Conservation (phyloP, 1,139 yeast genomes). For the Zhuliangozyma parablackwelliae region DNA sequence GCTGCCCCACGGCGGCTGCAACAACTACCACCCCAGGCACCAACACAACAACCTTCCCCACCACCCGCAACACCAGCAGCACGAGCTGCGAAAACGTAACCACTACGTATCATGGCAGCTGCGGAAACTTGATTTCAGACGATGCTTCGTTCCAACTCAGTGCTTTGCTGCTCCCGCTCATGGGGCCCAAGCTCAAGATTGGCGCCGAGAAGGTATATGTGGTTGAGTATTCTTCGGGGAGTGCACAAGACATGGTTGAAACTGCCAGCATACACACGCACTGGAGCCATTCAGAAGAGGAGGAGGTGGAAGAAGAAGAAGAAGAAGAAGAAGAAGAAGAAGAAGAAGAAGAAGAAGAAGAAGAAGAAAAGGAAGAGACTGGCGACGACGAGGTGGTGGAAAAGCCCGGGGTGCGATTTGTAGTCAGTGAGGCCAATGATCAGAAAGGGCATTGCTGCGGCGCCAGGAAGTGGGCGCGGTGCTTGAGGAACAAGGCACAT, state of each 20-base stretch:
- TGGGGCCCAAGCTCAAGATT: not conserved
- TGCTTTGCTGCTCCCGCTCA: no score
- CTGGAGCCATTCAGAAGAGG: no score
- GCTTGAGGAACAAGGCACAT: no score
- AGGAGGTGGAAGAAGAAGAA: not conserved
- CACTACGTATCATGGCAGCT: no score
- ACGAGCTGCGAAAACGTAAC: no score
- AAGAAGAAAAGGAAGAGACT: not conserved
- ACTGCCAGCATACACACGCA: not conserved
- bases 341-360: not conserved
- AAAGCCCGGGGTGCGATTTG: not conserved
- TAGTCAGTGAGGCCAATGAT: not conserved
- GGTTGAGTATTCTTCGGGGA: slow-evolving; percentile 1
- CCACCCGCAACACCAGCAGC: no score
- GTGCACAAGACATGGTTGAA: not conserved
- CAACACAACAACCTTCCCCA: no score
- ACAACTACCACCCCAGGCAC: no score
- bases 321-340: slow-evolving; percentile 1
- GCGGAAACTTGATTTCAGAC: slow-evolving; percentile 2
- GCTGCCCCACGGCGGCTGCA: no score
- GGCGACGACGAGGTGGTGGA: not conserved
- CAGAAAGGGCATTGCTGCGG: no score
- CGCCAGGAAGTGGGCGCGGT: no score
- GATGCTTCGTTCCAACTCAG: slow-evolving; percentile 3
- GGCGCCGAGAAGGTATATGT: slow-evolving; percentile 1